Conservation (phyloP, 2,329 filamentous ascomycete genomes). For the Fusarium lateritium region DNA sequence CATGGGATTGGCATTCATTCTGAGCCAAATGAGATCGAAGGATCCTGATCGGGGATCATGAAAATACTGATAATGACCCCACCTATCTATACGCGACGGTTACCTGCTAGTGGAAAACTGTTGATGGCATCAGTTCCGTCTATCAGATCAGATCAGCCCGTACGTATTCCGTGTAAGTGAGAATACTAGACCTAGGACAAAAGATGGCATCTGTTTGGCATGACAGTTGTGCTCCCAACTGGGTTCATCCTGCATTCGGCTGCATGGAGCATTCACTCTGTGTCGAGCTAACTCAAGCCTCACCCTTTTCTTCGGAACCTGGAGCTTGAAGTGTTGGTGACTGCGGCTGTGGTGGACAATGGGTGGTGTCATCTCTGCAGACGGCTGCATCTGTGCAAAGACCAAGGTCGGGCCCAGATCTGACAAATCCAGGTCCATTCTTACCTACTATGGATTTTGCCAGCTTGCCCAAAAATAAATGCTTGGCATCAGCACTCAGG, state of each 20-base stretch:
- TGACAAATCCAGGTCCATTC: conserved; percentile 29
- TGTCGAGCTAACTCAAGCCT: conserved; percentile 4
- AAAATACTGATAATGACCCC: conserved; percentile 19
- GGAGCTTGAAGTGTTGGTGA: conserved; percentile 20
- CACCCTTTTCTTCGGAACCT: conserved; percentile 21
- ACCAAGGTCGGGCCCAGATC: conserved; percentile 37
- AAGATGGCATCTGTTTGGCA: conserved; percentile 6
- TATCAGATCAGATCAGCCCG: not conserved
- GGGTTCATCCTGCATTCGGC: conserved; percentile 14
- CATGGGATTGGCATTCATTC: conserved; percentile 9
- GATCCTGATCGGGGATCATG: conserved; percentile 19
- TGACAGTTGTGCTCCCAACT: conserved; percentile 8
- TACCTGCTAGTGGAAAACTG: not conserved
- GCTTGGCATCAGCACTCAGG: conserved; percentile 27
- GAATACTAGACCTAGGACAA: not conserved
- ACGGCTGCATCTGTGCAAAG: conserved; percentile 33
- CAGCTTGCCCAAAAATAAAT: conserved; percentile 9
- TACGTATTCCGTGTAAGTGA: conserved; percentile 15
- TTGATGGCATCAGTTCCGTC: not conserved
- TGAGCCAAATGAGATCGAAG: conserved; percentile 8
- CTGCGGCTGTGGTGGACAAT: conserved; percentile 12
- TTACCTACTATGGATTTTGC: conserved; percentile 2
- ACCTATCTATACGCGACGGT: not conserved
- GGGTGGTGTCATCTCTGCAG: conserved; percentile 47
- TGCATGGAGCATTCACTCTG: conserved; percentile 24